Evolutionary conservation across 352 stramenopile genomes (phyloP).

Genomic region (Phytophthora colocasiae): DNA sequence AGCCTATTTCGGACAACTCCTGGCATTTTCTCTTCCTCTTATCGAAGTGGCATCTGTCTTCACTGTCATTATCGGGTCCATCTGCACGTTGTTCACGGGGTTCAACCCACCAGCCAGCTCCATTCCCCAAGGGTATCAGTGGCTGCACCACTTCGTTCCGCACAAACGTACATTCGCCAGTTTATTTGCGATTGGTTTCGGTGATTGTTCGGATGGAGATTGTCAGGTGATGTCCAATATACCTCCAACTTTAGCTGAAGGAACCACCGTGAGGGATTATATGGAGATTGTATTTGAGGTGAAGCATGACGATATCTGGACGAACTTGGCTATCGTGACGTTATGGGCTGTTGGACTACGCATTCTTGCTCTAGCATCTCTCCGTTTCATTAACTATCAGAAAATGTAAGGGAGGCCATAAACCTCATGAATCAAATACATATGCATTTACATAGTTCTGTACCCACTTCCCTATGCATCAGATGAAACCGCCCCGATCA

Average conservation of each 20-base stretch:
- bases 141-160: conserved; percentile 38
- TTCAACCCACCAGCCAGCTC: conserved; percentile 35
- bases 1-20: conserved; percentile 52
- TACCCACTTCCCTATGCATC: not conserved
- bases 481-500: not conserved
- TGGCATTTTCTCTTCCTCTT: conserved; percentile 47
- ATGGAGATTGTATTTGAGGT: conserved; percentile 36
- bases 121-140: conserved; percentile 38
- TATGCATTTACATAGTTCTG: not conserved
- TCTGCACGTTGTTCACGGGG: conserved; percentile 51
- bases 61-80: conserved; percentile 40
- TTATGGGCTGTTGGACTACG: conserved; percentile 33
- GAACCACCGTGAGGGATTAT: conserved; percentile 43
- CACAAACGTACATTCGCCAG: conserved; percentile 38
- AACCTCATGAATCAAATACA: not conserved
- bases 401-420: not conserved
- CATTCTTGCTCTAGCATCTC: conserved; percentile 30
- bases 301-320: conserved; percentile 35
- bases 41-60: conserved; percentile 39
- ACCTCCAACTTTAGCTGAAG: conserved; percentile 29
- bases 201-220: conserved; percentile 14
- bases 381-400: conserved; percentile 27
- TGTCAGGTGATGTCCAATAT: conserved; percentile 27
- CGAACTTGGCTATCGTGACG: conserved; percentile 27
- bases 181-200: conserved; percentile 38